Evolutionary conservation across 306 rosid species (phyloP), one percentile per base, ranked within the genome.

Genomic region (Carpinus viminea): DNA sequence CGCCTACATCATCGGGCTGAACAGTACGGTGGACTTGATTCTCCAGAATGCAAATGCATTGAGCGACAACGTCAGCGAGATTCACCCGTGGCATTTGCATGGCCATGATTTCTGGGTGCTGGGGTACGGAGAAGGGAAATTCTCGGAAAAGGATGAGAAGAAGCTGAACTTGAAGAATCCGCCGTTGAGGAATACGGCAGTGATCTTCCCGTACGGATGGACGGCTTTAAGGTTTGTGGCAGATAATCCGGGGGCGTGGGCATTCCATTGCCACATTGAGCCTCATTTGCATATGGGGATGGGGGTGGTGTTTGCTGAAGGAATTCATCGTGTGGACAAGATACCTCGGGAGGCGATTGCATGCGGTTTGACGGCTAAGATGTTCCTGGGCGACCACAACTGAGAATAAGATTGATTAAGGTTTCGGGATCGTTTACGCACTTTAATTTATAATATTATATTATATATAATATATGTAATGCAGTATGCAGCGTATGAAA

Each of bases 211-310:
- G 0, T 81, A 76, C 51, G 98, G 98, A 13, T 94, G 98, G 98
- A 90, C 94, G 50, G 97, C 94, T 2, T 43, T 94, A 2, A 80
- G 96, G 43, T 94, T 88, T 62, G 87, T 76, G 80, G 92, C 97
- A 0, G 98, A 94, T 34, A 94, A 94, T 70, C 97, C 97, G 0
- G 96, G 97, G 7, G 98, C 83, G 41, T 94, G 97, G 98, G 92
- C 98, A 0, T 94, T 94, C 31, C 98, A 94, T 73, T 94, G 98
- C 73, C 98, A 94, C 56, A 92, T 92, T 68, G 96, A 94, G 79
- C 93, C 98, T 1, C 98, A 90, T 81, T 83, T 94, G 83, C 97
- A 92, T 48, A 90, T 94, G 98, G 98, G 98, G 0, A 94, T 94
- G 98, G 98, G 98, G 12, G 90, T 90, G 3, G 62, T 93, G 16